Evolutionary conservation across 208 protist species (phyloP).

Genomic region (Naegleria lovaniensis): DNA sequence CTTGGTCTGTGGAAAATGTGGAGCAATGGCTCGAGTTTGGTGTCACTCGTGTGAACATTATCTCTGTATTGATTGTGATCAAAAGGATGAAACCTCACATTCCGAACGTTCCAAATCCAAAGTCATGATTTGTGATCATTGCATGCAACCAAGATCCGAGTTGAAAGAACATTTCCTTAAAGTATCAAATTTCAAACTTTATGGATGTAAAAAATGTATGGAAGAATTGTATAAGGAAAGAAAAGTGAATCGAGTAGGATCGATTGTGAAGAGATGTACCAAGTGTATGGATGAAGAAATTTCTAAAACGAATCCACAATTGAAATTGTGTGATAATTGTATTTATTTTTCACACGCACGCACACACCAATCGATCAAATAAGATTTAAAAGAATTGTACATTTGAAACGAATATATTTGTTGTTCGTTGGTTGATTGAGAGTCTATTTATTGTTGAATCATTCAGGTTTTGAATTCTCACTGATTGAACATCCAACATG

Average conservation of each 20-base stretch:
- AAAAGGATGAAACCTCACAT: neutral
- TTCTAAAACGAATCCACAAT: neutral
- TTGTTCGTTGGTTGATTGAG: no score
- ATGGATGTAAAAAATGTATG: neutral
- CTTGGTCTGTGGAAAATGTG: neutral
- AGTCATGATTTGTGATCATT: constrained; percentile 1
- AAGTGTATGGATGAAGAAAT: constrained; percentile 1
- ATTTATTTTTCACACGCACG: neutral
- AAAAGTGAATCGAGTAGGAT: neutral
- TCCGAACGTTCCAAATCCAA: neutral
- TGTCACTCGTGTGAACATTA: neutral
- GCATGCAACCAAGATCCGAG: neutral
- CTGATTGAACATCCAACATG: no score
- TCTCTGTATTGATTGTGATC: neutral
- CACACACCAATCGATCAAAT: no score
- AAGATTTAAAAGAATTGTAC: no score
- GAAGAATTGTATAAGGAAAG: neutral
- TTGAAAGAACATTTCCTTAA: neutral
- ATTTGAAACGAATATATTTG: no score
- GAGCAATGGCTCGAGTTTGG: neutral
- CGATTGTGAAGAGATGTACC: neutral
- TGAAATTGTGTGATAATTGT: neutral
- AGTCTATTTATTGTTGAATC: no score
- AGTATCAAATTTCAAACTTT: neutral
- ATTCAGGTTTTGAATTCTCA: no score